Evolutionary conservation across 2,329 filamentous ascomycete species (phyloP).

Genomic region (Aspergillus ibericus): DNA sequence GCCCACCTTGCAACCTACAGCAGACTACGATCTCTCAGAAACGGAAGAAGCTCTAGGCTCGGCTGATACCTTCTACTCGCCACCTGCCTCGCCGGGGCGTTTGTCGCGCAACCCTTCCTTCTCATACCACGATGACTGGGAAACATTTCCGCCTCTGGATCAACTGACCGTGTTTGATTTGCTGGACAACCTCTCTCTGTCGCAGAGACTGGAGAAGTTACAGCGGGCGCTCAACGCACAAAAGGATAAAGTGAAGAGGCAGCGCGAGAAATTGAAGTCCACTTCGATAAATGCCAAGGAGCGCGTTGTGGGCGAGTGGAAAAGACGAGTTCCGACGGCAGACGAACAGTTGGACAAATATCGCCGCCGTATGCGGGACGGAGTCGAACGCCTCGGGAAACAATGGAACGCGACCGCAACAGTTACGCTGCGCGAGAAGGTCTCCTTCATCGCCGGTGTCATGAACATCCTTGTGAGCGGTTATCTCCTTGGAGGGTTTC

Average conservation of each 20-base stretch:
- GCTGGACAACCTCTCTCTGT: constrained; percentile 86
- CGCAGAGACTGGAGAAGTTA: constrained; percentile 86
- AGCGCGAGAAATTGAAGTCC: constrained; percentile 75
- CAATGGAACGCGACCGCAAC: constrained; percentile 88
- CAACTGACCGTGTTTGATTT: constrained; percentile 89
- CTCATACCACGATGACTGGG: constrained; percentile 87
- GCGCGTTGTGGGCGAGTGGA: constrained; percentile 90
- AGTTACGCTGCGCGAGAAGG: constrained; percentile 87
- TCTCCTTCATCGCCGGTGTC: constrained; percentile 93
- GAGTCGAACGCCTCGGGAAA: constrained; percentile 80
- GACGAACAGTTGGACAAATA: constrained; percentile 94
- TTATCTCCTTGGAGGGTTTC: constrained; percentile 83
- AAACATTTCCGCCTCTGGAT: constrained; percentile 82
- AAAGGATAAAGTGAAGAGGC: constrained; percentile 79
- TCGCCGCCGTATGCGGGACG: constrained; percentile 78
- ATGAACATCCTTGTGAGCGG: constrained; percentile 97
- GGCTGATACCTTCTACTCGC: constrained; percentile 32
- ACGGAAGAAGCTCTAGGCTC: constrained; percentile 26
- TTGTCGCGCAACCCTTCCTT: constrained; percentile 77
- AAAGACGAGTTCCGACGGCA: constrained; percentile 77
- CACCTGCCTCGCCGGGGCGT: constrained; percentile 33
- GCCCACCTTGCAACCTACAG: constrained; percentile 22
- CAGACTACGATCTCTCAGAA: constrained; percentile 31
- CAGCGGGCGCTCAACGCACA: constrained; percentile 80
- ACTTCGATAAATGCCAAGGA: constrained; percentile 78